These are phyloP conservation scores for Plasmopara halstedii DNA, from an alignment of 352 stramenopile genomes.

Conservation along the genomic window DNA sequence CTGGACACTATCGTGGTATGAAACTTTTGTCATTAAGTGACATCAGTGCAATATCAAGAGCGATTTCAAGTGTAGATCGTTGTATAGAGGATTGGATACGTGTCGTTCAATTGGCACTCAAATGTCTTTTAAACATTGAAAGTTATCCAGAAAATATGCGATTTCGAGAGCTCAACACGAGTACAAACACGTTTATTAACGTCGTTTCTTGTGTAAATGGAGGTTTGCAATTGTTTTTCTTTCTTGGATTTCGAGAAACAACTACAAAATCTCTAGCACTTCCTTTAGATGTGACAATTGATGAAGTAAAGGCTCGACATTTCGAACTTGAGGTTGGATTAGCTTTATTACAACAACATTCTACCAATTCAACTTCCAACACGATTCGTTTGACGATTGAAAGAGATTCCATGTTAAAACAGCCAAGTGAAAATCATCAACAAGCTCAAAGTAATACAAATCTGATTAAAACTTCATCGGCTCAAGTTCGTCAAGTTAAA, in stretches of 20 bases:
- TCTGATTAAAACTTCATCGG: too few species aligned
- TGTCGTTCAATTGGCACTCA: slow-evolving; percentile 32
- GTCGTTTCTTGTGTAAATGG: slow-evolving; percentile 26
- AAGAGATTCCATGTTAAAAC: too few species aligned
- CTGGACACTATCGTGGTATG: slow-evolving; percentile 39
- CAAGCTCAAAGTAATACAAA: too few species aligned
- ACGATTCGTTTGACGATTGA: too few species aligned
- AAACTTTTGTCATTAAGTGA: slow-evolving; percentile 38
- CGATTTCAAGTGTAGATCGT: slow-evolving; percentile 12
- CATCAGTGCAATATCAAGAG: slow-evolving; percentile 39
- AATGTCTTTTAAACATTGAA: slow-evolving; percentile 50
- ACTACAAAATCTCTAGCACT: slow-evolving; percentile 32
- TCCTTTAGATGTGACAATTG: slow-evolving; percentile 13
- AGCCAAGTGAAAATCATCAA: too few species aligned
- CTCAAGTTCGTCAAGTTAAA: too few species aligned
- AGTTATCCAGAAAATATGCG: slow-evolving; percentile 33
- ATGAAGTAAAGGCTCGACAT: slow-evolving; percentile 25
- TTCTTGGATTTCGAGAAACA: slow-evolving; percentile 48
- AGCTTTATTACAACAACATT: slow-evolving; percentile 8
- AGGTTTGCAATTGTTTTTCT: slow-evolving; percentile 34
- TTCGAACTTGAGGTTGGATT: slow-evolving; percentile 45
- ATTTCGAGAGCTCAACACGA: slow-evolving; percentile 45
- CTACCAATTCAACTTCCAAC: too few species aligned
- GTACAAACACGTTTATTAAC: slow-evolving; percentile 40
- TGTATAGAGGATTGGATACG: slow-evolving; percentile 21